phyloP scores from a whole-genome alignment of 2,329 filamentous ascomycete genomes.

The Aureobasidium sp. region DNA sequence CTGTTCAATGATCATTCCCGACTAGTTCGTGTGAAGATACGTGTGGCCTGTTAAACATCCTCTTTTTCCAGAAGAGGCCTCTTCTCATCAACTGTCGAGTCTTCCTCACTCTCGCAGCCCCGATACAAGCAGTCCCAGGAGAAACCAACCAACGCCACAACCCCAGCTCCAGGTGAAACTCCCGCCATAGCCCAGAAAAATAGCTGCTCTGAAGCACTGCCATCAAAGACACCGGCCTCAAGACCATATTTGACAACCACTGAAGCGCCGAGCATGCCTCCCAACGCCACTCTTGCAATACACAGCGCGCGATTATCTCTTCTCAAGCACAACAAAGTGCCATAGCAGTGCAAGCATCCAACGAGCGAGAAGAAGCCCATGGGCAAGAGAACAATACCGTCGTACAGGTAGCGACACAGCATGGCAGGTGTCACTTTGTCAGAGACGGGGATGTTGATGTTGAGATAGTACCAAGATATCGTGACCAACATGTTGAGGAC shows the following conservation, averaged over 20 bases:
- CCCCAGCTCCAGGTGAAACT: slow-evolving; percentile 3
- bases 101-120: not conserved
- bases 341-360: not conserved
- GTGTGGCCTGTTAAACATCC: not conserved
- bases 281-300: not conserved
- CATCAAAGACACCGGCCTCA: not conserved
- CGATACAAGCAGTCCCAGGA: not conserved
- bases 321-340: not conserved
- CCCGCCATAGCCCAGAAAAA: not conserved
- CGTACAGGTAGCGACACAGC: not conserved
- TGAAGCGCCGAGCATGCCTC: not conserved
- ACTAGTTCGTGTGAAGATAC: too few species aligned
- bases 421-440: not conserved
- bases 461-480: slow-evolving; percentile 2
- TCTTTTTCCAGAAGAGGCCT: not conserved
- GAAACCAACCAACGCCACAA: not conserved
- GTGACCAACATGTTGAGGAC: not conserved
- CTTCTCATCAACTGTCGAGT: not conserved
- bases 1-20: not conserved
- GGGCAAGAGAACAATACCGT: not conserved
- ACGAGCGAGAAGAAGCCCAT: not conserved
- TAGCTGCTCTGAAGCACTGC: not conserved
- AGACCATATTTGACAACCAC: not conserved
- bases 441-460: not conserved
- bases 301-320: not conserved